phyloP scores from a whole-genome alignment of 768 basidiomycete genomes.

The Neoboletus brunneissimus region DNA sequence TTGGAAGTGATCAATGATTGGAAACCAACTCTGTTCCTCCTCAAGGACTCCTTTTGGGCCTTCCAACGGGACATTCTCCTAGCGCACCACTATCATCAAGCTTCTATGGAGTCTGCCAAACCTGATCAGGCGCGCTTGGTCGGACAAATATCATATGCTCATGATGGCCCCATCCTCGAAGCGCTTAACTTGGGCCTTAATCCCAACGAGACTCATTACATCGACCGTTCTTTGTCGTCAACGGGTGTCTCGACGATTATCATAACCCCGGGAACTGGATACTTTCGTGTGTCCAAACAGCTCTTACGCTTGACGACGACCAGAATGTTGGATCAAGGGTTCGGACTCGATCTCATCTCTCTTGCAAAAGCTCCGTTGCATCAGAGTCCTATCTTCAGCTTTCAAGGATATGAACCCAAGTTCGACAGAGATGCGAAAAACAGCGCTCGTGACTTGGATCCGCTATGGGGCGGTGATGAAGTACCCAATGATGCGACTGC shows the following conservation, averaged over 20 bases:
- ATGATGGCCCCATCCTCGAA: slow-evolving; percentile 94
- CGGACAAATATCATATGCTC: slow-evolving; percentile 79
- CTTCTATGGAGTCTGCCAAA: slow-evolving; percentile 46
- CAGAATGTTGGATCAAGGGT: slow-evolving; percentile 90
- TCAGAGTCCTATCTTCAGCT: slow-evolving; percentile 91
- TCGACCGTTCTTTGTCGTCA: slow-evolving; percentile 88
- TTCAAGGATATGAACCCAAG: slow-evolving; percentile 63
- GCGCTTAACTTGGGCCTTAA: slow-evolving; percentile 91
- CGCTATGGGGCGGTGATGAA: slow-evolving; percentile 73
- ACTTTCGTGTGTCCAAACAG: slow-evolving; percentile 88
- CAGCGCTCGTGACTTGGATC: slow-evolving; percentile 54
- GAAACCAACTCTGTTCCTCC: slow-evolving; percentile 78
- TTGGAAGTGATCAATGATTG: slow-evolving; percentile 85
- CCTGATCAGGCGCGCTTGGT: slow-evolving; percentile 61
- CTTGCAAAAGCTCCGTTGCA: slow-evolving; percentile 91
- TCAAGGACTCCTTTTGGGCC: slow-evolving; percentile 87
- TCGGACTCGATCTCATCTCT: slow-evolving; percentile 83
- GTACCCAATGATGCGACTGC: slow-evolving; percentile 34
- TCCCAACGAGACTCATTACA: slow-evolving; percentile 90
- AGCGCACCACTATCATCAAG: slow-evolving; percentile 83
- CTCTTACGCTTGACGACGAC: slow-evolving; percentile 90
- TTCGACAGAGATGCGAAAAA: slow-evolving; percentile 47
- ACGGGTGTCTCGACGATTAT: slow-evolving; percentile 83
- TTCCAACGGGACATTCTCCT: slow-evolving; percentile 91
- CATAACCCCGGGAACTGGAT: slow-evolving; percentile 91